A percentile compares a stretch with the other conserved stretches of the same genome.
phyloP scores from a whole-genome alignment of 1,139 yeast species.

The Diutina ranongensis region DNA sequence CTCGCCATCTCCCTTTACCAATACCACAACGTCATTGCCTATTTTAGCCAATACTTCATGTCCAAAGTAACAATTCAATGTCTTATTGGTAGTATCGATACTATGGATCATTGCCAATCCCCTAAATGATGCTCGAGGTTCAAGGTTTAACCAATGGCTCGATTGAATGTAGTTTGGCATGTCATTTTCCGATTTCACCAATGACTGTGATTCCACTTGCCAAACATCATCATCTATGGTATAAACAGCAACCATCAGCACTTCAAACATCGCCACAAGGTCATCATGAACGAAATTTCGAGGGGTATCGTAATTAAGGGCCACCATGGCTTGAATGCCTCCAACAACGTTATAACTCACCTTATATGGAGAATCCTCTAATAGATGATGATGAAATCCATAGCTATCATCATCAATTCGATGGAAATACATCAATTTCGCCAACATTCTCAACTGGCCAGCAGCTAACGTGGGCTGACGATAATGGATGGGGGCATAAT shows the following conservation, averaged over 20 bases:
- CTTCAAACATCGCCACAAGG: background rate
- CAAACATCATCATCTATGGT: background rate
- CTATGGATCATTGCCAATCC: slow-evolving; percentile 5
- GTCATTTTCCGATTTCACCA: background rate
- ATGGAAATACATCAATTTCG: background rate
- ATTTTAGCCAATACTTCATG: background rate
- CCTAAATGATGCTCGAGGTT: background rate
- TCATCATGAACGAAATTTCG: background rate
- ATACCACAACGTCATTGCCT: background rate
- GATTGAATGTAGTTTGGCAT: background rate
- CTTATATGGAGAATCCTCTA: background rate
- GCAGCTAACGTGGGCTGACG: background rate
- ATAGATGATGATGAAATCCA: background rate
- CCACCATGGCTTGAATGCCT: background rate
- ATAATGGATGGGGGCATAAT: background rate
- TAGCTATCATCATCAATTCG: background rate
- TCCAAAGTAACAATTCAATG: background rate
- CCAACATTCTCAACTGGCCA: background rate
- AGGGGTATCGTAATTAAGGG: background rate
- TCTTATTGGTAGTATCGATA: background rate
- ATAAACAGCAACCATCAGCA: background rate
- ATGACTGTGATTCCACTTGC: background rate
- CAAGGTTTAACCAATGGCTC: background rate
- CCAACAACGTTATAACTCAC: slow-evolving; percentile 1
- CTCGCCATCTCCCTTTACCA: slow-evolving; percentile 4